These are phyloP conservation scores for Lachancea quebecensis DNA, from an alignment of 805 yeast species.

Conservation along the genomic window DNA sequence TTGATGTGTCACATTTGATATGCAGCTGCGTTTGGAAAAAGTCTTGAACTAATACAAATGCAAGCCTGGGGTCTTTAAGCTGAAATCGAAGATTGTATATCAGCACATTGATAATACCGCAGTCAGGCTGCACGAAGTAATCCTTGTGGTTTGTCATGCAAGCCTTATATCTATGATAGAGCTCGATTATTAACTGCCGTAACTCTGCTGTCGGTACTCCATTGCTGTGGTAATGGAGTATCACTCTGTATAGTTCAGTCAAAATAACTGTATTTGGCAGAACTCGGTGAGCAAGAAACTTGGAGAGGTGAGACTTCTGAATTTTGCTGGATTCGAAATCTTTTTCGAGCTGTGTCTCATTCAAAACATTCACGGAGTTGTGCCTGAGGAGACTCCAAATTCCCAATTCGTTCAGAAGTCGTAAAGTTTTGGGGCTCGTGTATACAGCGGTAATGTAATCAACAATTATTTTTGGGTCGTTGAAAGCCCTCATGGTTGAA, in stretches of 20 bases:
- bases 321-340: conserved; percentile 3
- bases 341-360: conserved; percentile 5
- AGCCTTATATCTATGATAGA: conserved; percentile 15
- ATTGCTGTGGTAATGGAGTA: conserved; percentile 11
- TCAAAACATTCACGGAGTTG: conserved; percentile 8
- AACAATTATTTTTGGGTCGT: conserved; percentile 25
- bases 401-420: conserved; percentile 24
- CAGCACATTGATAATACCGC: conserved; percentile 20
- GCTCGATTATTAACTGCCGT: conserved; percentile 12
- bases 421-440: conserved; percentile 7
- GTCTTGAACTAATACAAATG: conserved; percentile 20
- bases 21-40: conserved; percentile 14
- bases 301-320: conserved; percentile 11
- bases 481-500: conserved; percentile 19
- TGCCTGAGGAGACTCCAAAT: conserved; percentile 25
- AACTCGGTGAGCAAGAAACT: conserved; percentile 2
- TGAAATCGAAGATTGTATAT: conserved; percentile 15
- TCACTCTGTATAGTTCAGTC: conserved; percentile 22
- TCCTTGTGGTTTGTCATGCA: conserved; percentile 3
- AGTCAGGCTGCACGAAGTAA: conserved; percentile 11
- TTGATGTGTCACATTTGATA: conserved; percentile 8
- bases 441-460: conserved; percentile 20
- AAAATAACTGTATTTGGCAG: conserved; percentile 15
- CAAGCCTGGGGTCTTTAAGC: conserved; percentile 17
- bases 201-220: conserved; percentile 11